Conservation (phyloP, 495 filamentous ascomycete species). For the Hypoxylon cercidicola region DNA sequence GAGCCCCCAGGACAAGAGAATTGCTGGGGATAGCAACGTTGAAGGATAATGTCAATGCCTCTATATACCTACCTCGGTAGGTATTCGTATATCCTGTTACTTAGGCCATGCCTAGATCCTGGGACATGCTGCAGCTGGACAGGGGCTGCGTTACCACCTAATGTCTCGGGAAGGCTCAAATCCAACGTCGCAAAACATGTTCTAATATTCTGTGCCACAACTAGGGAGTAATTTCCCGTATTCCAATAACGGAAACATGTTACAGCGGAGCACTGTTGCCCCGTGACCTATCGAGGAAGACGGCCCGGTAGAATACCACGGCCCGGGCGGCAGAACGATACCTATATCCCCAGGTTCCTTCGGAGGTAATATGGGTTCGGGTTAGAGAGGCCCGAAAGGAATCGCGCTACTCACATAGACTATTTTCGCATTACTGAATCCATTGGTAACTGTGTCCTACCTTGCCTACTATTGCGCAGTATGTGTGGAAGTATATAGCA, state of each 20-base stretch:
- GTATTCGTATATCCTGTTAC: background rate
- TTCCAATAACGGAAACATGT: conserved; percentile 8
- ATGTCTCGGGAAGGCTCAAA: conserved; percentile 1
- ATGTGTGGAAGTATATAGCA: too few species aligned
- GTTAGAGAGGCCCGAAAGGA: conserved; percentile 18
- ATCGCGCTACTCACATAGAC: too few species aligned
- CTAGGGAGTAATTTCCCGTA: background rate
- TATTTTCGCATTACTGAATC: too few species aligned
- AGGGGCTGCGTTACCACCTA: background rate
- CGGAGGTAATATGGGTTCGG: conserved; percentile 22
- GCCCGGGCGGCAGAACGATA: conserved; percentile 24
- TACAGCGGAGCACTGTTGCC: conserved; percentile 7
- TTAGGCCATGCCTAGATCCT: background rate
- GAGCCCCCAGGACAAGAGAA: background rate
- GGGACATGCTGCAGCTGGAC: background rate
- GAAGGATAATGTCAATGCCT: background rate
- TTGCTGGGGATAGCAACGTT: background rate
- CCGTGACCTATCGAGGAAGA: conserved; percentile 22
- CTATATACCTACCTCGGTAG: background rate
- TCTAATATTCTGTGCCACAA: conserved; percentile 11
- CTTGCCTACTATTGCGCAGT: too few species aligned
- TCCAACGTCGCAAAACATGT: background rate
- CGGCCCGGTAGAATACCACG: conserved; percentile 26
- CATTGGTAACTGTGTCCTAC: too few species aligned
- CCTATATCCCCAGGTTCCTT: conserved; percentile 7